Percentiles rank a stretch among this genome's conserved stretches.
These are phyloP conservation scores for Neonectria coccinea DNA, from an alignment of 2,329 filamentous ascomycete species.

Conservation along the genomic window DNA sequence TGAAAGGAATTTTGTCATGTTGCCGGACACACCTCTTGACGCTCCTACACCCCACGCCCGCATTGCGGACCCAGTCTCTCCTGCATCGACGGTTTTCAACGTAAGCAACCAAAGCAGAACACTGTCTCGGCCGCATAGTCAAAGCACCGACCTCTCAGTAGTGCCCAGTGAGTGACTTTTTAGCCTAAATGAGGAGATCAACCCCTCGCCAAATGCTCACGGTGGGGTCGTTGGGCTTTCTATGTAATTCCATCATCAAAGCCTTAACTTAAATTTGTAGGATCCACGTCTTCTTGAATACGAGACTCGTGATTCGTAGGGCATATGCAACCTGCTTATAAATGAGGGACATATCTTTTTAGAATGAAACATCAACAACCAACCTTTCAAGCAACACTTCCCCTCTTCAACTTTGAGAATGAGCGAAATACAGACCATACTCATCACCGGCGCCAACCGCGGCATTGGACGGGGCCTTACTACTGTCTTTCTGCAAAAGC, in stretches of 20 bases:
- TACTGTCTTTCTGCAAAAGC: constrained; percentile 56
- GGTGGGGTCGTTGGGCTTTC: neutral
- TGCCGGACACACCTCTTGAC: too few species aligned
- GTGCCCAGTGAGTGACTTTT: too few species aligned
- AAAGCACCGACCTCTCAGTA: too few species aligned
- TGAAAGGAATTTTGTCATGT: too few species aligned
- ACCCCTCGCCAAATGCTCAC: neutral
- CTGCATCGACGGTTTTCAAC: too few species aligned
- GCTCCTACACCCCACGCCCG: too few species aligned
- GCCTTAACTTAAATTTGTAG: neutral
- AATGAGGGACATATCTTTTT: neutral
- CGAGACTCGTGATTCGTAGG: neutral
- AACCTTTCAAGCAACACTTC: neutral
- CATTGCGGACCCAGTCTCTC: too few species aligned
- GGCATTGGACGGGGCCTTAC: constrained; percentile 56
- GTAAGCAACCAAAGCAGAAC: too few species aligned
- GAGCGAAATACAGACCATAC: constrained; percentile 1
- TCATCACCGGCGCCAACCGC: constrained; percentile 56
- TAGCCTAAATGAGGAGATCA: neutral
- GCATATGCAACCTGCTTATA: neutral
- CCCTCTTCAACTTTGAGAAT: neutral
- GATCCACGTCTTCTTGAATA: too few species aligned
- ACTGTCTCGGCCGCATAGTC: too few species aligned
- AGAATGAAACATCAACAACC: neutral
- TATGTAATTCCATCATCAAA: neutral